These are phyloP conservation scores for Canna indica DNA, from an alignment of 176 grass and related monocot species.

Conservation along the genomic window DNA sequence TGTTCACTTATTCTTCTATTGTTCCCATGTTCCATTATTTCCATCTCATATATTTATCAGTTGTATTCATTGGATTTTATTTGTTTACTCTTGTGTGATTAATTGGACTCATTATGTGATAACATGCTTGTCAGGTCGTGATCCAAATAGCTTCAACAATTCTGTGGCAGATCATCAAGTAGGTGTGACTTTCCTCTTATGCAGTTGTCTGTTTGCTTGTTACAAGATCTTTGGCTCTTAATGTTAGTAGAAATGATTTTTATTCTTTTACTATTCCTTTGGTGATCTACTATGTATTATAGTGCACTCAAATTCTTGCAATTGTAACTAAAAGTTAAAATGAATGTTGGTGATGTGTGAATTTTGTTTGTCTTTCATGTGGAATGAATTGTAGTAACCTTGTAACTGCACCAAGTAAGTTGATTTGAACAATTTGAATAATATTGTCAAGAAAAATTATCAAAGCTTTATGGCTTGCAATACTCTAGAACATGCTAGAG, in stretches of 20 bases:
- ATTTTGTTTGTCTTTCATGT: background rate
- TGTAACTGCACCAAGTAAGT: background rate
- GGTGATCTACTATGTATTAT: background rate
- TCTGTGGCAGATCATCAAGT: constrained; percentile 99
- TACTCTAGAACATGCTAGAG: too few species aligned
- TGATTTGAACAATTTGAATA: background rate
- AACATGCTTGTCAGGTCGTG: constrained; percentile 47
- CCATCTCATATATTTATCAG: background rate
- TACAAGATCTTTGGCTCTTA: background rate
- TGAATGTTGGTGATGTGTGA: background rate
- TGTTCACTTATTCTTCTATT: background rate
- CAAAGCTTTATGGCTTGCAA: too few species aligned
- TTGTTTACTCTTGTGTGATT: background rate
- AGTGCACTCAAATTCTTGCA: background rate
- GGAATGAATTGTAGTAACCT: background rate
- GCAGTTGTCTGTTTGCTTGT: constrained; percentile 10
- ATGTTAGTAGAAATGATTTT: background rate
- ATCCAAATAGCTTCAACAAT: constrained; percentile 97
- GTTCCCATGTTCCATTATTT: background rate
- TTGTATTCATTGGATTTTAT: background rate
- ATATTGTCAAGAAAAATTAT: background rate
- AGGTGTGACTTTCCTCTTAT: constrained; percentile 86
- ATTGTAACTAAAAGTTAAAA: background rate
- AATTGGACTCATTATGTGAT: background rate
- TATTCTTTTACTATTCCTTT: background rate